Evolutionary conservation across 2,329 filamentous ascomycete species (phyloP), one percentile per base, ranked within the genome.

Genomic region (Ascosphaera apis): DNA sequence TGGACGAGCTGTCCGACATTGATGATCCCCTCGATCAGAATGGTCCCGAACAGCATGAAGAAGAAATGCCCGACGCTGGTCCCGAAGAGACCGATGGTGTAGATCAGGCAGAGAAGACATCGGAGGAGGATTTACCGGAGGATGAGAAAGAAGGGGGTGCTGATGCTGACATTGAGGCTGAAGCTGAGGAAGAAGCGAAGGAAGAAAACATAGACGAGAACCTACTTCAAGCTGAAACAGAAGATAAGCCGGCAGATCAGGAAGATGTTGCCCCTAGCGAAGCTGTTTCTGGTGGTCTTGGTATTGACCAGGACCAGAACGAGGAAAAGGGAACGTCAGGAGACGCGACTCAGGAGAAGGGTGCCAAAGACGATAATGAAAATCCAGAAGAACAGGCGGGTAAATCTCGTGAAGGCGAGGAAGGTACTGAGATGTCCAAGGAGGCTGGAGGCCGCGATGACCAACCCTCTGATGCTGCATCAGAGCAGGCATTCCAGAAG

Each of bases 401-500:
- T 15, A 52, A 50, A 39, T 54, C 55, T 18, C 53, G 61, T 34
- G 51, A 48, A 53, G 42, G 44, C 45, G 13, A 53, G 49, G 38
- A 48, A 48, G 28, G 53, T 6, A 38, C 41, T 19, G 18, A 40
- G 23, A 36, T 40, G 1, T 36, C 31, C 13, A 37, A 55, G 34
- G 48, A 48, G 28, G 41, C 44, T 3, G 55, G 53, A 30, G 56
- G 53, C 30, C 48, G 43, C 7, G 49, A 55, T 18, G 51, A 57
- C 34, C 45, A 46, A 15, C 46, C 46, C 27, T 46, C 50, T 5
- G 47, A 55, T 31, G 53, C 56, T 35, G 53, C 54, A 41, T 53
- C 68, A 36, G 59, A 62, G 33, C 72, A 88, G 44, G 79, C 83
- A 1, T 92, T 93, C 65, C 88, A 88, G 58, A 91, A 92, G 49